Base-by-base conservation (phyloP, 768 basidiomycete genomes). In the Chiua virens region DNA sequence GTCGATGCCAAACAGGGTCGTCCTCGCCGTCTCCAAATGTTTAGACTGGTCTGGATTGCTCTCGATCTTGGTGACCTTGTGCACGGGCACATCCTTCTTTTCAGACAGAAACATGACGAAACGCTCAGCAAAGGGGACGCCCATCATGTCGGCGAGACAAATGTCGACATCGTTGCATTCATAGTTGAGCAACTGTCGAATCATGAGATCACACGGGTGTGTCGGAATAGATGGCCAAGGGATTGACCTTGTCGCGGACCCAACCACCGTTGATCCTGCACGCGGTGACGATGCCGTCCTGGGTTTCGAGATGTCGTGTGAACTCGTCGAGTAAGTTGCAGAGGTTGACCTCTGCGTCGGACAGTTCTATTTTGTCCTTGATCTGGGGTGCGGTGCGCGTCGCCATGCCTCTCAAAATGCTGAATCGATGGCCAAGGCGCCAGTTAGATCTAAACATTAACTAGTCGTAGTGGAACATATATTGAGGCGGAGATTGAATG, bases 231-330 rank as follows among this genome's bases (percentile, higher is more conserved):
- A 45, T 34, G 52, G 57, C 17, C 62, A 34, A 30, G 18, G 4
- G 23, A 67, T 73, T 59, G 53, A 94, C 96, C 86, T 99, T 99
- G 70, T 99, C 97, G 62, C 97, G 78, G 40, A 98, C 97, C 97
- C 97, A 99, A 18, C 97, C 97, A 17, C 97, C 97, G 11, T 94
- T 97, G 42, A 99, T 90, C 58, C 97, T 80, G 66, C 96, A 96
- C 1, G 81, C 78, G 0, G 83, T 85, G 5, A 70, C 68, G 20
- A 83, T 74, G 10, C 76, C 77, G 45, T 81, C 75, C 30, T 79
- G 74, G 49, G 73, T 66, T 50, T 75, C 77, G 57, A 87, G 71
- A 57, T 79, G 71, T 14, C 66, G 70, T 7, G 86, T 81, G 65
- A 89, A 97, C 51, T 86, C 84, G 64, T 95, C 85, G 47, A 98